Evolutionary conservation across 1,284 basidiomycete species (phyloP).

Genomic region (Sphaerobolus stellatus): DNA sequence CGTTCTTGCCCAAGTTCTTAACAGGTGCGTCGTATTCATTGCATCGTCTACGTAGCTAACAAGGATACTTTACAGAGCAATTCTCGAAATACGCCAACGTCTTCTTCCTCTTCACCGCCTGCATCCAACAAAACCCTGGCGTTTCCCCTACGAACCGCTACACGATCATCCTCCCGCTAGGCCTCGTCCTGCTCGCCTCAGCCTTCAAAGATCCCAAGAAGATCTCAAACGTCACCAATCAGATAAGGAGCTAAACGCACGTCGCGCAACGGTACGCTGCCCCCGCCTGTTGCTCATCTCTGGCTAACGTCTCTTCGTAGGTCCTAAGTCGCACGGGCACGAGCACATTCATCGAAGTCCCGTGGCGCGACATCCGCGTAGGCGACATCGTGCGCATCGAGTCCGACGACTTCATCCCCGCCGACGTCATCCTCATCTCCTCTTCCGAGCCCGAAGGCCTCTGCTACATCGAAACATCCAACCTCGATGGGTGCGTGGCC

Average conservation of each 20-base stretch:
- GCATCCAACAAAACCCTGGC: conserved; percentile 96
- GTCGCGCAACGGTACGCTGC: conserved; percentile 73
- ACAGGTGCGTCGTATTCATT: conserved; percentile 62
- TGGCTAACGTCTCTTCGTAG: neutral
- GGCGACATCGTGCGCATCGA: conserved; percentile 93
- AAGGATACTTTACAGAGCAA: conserved; percentile 67
- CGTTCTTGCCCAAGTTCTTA: conserved; percentile 94
- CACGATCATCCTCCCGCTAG: conserved; percentile 94
- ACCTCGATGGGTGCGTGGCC: conserved; percentile 85
- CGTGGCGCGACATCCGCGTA: conserved; percentile 91
- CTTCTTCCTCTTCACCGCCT: conserved; percentile 98
- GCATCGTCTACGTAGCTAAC: neutral
- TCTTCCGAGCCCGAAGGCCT: conserved; percentile 96
- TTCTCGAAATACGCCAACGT: conserved; percentile 98
- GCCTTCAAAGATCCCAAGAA: conserved; percentile 97
- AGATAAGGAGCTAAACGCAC: conserved; percentile 89
- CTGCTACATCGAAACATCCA: conserved; percentile 97
- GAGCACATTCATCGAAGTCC: conserved; percentile 69
- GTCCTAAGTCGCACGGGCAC: conserved; percentile 37
- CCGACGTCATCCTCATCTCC: conserved; percentile 86
- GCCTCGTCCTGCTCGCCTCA: conserved; percentile 88
- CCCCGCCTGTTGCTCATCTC: conserved; percentile 18
- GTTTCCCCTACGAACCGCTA: conserved; percentile 96
- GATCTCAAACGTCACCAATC: conserved; percentile 97
- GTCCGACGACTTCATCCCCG: conserved; percentile 93